Base-by-base conservation (phyloP, 176 grass and related monocot genomes). In the Zea mays region DNA sequence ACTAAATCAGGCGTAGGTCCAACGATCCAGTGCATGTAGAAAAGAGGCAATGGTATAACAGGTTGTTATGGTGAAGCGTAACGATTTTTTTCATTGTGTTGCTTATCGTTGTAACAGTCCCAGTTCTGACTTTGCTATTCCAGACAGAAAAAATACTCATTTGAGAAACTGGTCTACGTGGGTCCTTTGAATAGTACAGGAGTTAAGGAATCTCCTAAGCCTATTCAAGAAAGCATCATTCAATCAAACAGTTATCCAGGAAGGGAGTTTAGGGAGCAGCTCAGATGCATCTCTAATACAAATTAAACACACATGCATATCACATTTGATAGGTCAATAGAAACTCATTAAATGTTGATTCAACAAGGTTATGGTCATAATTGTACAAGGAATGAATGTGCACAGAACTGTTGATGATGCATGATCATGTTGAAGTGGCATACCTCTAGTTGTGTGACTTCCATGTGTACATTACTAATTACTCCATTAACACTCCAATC, bases 381-480 rank as follows among this genome's bases (percentile, higher is more conserved):
- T 17, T n/a, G 70, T 37, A 55, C 49, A 73, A 15, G 49, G 35
- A 73, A 42, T 40, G 16, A 56, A 11, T 58, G 7, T 21, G 38
- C 15, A 75, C 41, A 67, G 15, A 67, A 45, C 20, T 59, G 16
- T 7, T 58, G 17, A 4, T 46, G 42, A 67, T 40, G 8, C 33
- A 67, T 56, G 5, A 16, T n/a, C 15, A 20, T 62, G 41, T 16
- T 69, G 68, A 36, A 68, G 7, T 33, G 6, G 2, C 55, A 71
- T 52, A 84, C 82, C 82, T 78, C 75, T 4, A 54, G 46, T 72
- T 85, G 41, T 41, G 47, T 62, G 57, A 76, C 73, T 62, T 76
- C 73, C 73, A 47, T 16, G 40, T 35, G 35, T 17, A 76, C 73
- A 62, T 76, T 41, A 62, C 73, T 76, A 76, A 76, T 76, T 76